Base-by-base conservation (phyloP, 73 alveolate genomes). In the Paraurostyla sp. region DNA sequence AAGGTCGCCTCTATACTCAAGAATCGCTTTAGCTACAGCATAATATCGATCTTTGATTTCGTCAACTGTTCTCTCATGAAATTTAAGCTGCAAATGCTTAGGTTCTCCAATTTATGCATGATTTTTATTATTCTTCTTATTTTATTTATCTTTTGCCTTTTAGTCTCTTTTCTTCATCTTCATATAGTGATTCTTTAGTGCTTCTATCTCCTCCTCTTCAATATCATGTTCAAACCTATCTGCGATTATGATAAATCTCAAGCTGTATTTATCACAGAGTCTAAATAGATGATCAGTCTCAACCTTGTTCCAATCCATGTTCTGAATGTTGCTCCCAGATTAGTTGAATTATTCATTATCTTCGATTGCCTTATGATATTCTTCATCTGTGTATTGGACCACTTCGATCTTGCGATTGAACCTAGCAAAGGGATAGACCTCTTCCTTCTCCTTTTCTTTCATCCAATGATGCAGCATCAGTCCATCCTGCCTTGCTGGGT, bases 11-110 rank as follows among this genome's bases (percentile, higher is more conserved):
- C 99, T 83, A 71, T 49, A 52, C 56, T 90, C 93, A 69, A 95
- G 92, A 73, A 91, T 71, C 41, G 90, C 96, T 69, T 95, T 97
- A 9, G 96, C 92, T 18, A 95, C 92, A 16, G 97, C 73, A 59
- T 95, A 97, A 80, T 93, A 97, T 80, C 98, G 86, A 68, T 95
- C 99, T 78, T 97, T 97, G 46, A 97, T 48, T 56, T 96, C 97
- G 81, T 97, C 99, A 0, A 95, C 96, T 18, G 98, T 91, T 49
- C 99, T 83, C 35, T 88, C 93, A 4, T 93, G 88, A 40, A 27
- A 32, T 78, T 68, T 41, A 30, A 27, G 51, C 52, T 60, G n/a
- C n/a, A n/a, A 22, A 16, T 15, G n/a, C 42, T 4, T 2, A 11
- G 9, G 80, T 7, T 49, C 49, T 22, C 54, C 9, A 22, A 15